Percentiles rank a stretch among this genome's conserved stretches.
Conservation (phyloP, 768 basidiomycete species). For the Lactarius evosmus region DNA sequence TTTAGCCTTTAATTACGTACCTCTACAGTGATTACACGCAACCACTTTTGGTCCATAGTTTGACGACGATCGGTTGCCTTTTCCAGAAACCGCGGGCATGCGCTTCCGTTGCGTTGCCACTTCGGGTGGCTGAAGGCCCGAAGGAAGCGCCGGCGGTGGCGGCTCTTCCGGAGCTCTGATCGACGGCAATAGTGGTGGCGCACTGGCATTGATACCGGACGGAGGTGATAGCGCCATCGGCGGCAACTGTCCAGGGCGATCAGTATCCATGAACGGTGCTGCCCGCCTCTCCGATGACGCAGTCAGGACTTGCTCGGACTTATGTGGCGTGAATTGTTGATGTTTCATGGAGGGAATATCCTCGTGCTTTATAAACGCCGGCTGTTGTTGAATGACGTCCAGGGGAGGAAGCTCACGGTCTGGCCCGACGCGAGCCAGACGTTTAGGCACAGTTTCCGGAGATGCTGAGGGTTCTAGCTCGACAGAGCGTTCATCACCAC, state of each 20-base stretch:
- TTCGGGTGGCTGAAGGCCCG: constrained; percentile 25
- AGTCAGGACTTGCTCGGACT: constrained; percentile 28
- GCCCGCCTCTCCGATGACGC: constrained; percentile 24
- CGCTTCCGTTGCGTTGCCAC: constrained; percentile 45
- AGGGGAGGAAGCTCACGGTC: constrained; percentile 27
- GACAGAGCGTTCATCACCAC: constrained; percentile 53
- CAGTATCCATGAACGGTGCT: constrained; percentile 18
- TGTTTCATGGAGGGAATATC: constrained; percentile 18
- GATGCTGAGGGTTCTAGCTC: constrained; percentile 54
- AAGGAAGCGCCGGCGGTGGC: constrained; percentile 38
- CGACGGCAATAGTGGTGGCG: constrained; percentile 30
- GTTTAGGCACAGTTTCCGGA: constrained; percentile 39
- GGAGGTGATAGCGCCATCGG: constrained; percentile 26
- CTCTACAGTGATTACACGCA: constrained; percentile 86
- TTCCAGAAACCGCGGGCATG: constrained; percentile 57
- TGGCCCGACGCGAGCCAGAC: constrained; percentile 29
- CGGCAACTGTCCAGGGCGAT: constrained; percentile 24
- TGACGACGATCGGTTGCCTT: constrained; percentile 53
- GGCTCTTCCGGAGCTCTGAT: constrained; percentile 28
- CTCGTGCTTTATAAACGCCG: constrained; percentile 14
- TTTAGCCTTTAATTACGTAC: constrained; percentile 41
- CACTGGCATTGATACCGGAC: constrained; percentile 20
- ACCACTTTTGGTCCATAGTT: constrained; percentile 82
- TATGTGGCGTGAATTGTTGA: constrained; percentile 25
- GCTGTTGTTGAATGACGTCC: constrained; percentile 17